Evolutionary conservation across 176 grass and related monocot species (phyloP).

Genomic region (Phoenix roebelenii): DNA sequence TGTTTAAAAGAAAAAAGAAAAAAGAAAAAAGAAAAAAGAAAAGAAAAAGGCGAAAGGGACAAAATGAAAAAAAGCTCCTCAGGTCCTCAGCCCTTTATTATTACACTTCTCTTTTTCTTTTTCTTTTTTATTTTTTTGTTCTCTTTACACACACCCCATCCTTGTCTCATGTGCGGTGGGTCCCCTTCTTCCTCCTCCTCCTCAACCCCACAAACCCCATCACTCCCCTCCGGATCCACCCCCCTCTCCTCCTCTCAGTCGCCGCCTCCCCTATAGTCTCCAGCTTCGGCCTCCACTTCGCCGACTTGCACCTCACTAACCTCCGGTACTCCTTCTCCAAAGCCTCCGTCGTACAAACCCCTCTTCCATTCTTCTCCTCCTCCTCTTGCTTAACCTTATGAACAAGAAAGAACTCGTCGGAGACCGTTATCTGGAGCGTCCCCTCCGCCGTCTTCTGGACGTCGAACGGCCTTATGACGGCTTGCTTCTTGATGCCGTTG

Average conservation of each 20-base stretch:
- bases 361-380: background rate
- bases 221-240: background rate
- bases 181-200: background rate
- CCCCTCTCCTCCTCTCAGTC: constrained; percentile 15
- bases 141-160: too few species aligned
- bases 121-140: too few species aligned
- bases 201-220: background rate
- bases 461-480: constrained; percentile 46
- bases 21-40: too few species aligned
- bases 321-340: constrained; percentile 82
- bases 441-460: constrained; percentile 56
- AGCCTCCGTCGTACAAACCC: constrained; percentile 29
- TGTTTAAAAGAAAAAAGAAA: too few species aligned
- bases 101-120: too few species aligned
- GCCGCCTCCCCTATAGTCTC: constrained; percentile 17
- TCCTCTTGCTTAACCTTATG: background rate
- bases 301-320: constrained; percentile 15
- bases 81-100: too few species aligned
- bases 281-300: constrained; percentile 25
- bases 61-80: too few species aligned
- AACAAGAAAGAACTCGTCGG: constrained; percentile 40
- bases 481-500: constrained; percentile 1
- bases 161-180: background rate
- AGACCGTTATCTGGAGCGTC: constrained; percentile 65
- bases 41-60: too few species aligned